Conservation (phyloP, 2,329 filamentous ascomycete genomes). For the Scleromitrula shiraiana region DNA sequence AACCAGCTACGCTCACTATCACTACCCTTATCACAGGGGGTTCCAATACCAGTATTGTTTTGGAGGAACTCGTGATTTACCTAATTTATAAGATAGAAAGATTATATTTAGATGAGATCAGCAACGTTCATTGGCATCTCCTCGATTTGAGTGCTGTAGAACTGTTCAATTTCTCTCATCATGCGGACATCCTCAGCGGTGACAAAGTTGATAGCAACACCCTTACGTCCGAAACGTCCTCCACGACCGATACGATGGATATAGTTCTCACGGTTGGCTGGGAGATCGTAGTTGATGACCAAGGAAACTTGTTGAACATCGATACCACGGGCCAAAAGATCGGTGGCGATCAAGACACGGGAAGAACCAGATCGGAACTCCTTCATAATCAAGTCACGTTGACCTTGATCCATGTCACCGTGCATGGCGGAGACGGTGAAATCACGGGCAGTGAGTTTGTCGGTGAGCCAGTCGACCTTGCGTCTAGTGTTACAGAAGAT, state of each 20-base stretch:
- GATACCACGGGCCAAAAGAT: slow-evolving; percentile 97
- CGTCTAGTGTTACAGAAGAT: slow-evolving; percentile 99
- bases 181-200: slow-evolving; percentile 98
- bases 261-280: slow-evolving; percentile 99
- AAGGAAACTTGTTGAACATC: slow-evolving; percentile 99
- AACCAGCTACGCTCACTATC: slow-evolving; percentile 32
- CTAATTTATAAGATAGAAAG: slow-evolving; percentile 16
- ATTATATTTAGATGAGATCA: slow-evolving; percentile 57
- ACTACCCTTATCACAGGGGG: slow-evolving; percentile 25
- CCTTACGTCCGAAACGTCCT: slow-evolving; percentile 99
- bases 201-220: slow-evolving; percentile 99
- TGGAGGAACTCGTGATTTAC: slow-evolving; percentile 29
- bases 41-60: slow-evolving; percentile 15
- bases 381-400: slow-evolving; percentile 99
- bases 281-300: slow-evolving; percentile 99
- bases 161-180: slow-evolving; percentile 99
- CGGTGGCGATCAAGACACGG: slow-evolving; percentile 96
- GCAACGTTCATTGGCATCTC: slow-evolving; percentile 98
- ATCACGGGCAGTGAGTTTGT: slow-evolving; percentile 97
- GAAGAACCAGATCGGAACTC: slow-evolving; percentile 99
- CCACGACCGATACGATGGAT: slow-evolving; percentile 99
- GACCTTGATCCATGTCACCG: slow-evolving; percentile 96
- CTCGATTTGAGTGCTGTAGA: slow-evolving; percentile 99
- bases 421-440: slow-evolving; percentile 99
- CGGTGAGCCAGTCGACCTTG: slow-evolving; percentile 99